These are phyloP conservation scores for Celoporthe dispersa DNA, from an alignment of 2,329 filamentous ascomycete genomes.

Conservation along the genomic window DNA sequence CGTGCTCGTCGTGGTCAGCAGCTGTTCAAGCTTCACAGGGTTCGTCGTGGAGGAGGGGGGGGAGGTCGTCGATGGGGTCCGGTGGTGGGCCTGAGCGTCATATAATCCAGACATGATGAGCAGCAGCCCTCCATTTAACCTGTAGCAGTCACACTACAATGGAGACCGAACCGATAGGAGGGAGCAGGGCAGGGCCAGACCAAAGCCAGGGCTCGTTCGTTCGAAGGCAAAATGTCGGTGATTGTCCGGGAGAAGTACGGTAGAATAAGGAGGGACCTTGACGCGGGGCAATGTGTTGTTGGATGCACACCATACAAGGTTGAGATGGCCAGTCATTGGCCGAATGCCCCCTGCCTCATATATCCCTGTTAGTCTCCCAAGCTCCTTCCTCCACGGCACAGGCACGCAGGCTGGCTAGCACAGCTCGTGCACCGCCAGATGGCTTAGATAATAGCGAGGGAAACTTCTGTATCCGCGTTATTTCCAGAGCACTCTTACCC, in stretches of 20 bases:
- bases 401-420: too few species aligned
- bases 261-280: slow-evolving; percentile 6
- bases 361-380: neutral
- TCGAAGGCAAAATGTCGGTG: slow-evolving; percentile 28
- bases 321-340: neutral
- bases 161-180: slow-evolving; percentile 12
- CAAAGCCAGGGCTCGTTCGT: neutral
- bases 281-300: neutral
- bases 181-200: slow-evolving; percentile 1
- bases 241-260: slow-evolving; percentile 28
- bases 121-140: neutral
- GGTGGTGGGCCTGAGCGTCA: slow-evolving; percentile 11
- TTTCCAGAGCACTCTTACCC: neutral
- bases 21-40: slow-evolving; percentile 8
- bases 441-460: neutral
- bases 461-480: neutral
- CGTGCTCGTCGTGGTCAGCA: slow-evolving; percentile 3
- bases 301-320: neutral
- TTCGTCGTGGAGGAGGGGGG: slow-evolving; percentile 7
- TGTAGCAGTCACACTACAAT: slow-evolving; percentile 7
- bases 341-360: neutral
- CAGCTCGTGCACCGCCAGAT: too few species aligned
- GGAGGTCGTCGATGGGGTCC: neutral
- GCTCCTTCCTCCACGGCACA: neutral
- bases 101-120: slow-evolving; percentile 27